Base-by-base conservation (phyloP, 169 alveolate genomes). In the Babesia bovis region DNA sequence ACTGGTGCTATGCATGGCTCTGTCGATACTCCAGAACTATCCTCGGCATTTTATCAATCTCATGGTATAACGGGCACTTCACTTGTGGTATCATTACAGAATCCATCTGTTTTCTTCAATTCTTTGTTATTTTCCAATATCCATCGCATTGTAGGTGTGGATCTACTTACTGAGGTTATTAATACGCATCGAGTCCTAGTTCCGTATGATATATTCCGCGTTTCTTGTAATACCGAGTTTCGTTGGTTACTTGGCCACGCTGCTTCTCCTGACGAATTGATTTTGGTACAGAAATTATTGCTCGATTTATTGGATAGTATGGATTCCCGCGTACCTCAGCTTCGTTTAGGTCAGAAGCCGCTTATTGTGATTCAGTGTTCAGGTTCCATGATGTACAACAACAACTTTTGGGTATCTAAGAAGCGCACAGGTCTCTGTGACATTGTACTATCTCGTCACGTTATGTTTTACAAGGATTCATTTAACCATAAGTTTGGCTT, bases 281-380 rank as follows among this genome's bases (percentile, higher is more conserved):
- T 30, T 21, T 9, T 15, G 13, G 33, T 47, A 5, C 32, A 45
- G 3, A 13, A 23, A 5, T 13, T 63, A 10, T n/a, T 42, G 15
- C 32, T 4, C 10, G 36, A 1, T n/a, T 26, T 42, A 7, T 5
- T 56, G 5, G 30, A 44, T 59, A 3, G 40, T 3, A 63, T 45
- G 73, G 50, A 63, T 47, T 47, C n/a, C 19, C 25, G 32, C 32
- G 32, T 17, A 19, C 26, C 55, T 17, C 17, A 26, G 7, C 12
- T 13, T 5, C 7, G 17, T 13, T 6, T 12, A 26, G 10, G 6
- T 45, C 47, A 12, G 15, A 47, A 51, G 17, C 55, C 71, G 2
- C 45, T 55, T 21, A 23, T 65, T 4, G 52, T 75, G n/a, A 49
- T 75, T n/a, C 78, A 75, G 63, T 75, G 78, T 33, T 41, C 85